Conservation (phyloP, 1,284 basidiomycete species). For the Exobasidium cylindrosporum region DNA sequence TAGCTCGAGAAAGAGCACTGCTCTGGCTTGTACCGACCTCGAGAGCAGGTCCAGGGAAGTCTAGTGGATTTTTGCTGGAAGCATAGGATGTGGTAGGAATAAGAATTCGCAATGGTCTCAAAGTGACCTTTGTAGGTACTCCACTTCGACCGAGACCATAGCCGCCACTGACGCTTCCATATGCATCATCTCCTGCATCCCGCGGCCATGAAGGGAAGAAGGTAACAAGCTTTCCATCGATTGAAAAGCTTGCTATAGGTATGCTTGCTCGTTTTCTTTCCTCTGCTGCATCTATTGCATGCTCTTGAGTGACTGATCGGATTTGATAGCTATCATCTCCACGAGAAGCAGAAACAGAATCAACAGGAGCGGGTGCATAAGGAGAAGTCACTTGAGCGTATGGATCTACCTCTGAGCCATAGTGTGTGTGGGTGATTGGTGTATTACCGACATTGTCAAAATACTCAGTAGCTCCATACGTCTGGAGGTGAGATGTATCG, state of each 20-base stretch:
- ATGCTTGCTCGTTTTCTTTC: slow-evolving; percentile 37
- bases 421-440: no score
- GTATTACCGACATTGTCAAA: no score
- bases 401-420: no score
- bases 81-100: slow-evolving; percentile 40
- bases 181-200: slow-evolving; percentile 23
- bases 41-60: slow-evolving; percentile 48
- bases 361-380: background rate
- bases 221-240: slow-evolving; percentile 47
- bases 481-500: no score
- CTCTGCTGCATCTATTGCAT: slow-evolving; percentile 30
- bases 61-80: slow-evolving; percentile 40
- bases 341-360: no score
- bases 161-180: slow-evolving; percentile 23
- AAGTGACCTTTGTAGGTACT: slow-evolving; percentile 26
- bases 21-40: slow-evolving; percentile 30
- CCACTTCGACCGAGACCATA: background rate
- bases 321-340: no score
- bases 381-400: background rate
- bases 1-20: slow-evolving; percentile 37
- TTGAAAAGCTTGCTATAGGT: slow-evolving; percentile 46
- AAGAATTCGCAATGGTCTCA: slow-evolving; percentile 30
- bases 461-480: no score
- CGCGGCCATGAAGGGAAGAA: slow-evolving; percentile 32
- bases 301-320: background rate